Base-by-base conservation (phyloP, 1,284 basidiomycete species). In the Boletus calvinii region DNA sequence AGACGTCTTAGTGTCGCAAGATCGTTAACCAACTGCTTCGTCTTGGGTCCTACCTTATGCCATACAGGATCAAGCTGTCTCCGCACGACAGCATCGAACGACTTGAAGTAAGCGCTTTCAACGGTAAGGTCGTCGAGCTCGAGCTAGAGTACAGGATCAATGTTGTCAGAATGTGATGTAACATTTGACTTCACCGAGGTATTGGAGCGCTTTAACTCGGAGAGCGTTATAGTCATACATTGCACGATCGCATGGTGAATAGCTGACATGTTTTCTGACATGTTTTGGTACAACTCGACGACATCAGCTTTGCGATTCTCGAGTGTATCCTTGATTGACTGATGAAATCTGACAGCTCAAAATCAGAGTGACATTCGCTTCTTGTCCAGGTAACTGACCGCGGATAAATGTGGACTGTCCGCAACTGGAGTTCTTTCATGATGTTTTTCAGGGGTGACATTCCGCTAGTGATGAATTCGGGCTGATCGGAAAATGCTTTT, bases 401-500 rank as follows among this genome's bases (percentile, higher is more conserved):
- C 9, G 97, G 97, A 74, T 93, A 98, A 13, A 99, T 87, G 63
- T 92, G 87, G 2, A 96, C 94, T 11, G 80, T 86, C 22, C 90
- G 83, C 50, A 99, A 76, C 59, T 93, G 92, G 4, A 99, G 79
- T 67, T 97, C 94, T 58, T 94, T 91, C 78, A 99, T 85, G 55
- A 97, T 91, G 43, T 89, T 94, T 63, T 90, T 90, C 17, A 99
- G 74, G 0, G 96, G 95, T 1, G 90, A 93, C 64, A 98, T 74
- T 0, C 95, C 95, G 59, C 86, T 91, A 0, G 90, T 94, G 57
- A 99, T 97, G 54, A 89, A 84, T 67, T 99, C 96, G 0, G 96
- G 94, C 61, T 98, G 88, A 68, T 98, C 96, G 0, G 94, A 94
- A 66, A 99, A 98, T 0, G 94, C 97, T 70, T 99, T 98, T 57